These are phyloP conservation scores for Yamadazyma membranifaciens DNA, from an alignment of 1,139 yeast species.

Conservation along the genomic window DNA sequence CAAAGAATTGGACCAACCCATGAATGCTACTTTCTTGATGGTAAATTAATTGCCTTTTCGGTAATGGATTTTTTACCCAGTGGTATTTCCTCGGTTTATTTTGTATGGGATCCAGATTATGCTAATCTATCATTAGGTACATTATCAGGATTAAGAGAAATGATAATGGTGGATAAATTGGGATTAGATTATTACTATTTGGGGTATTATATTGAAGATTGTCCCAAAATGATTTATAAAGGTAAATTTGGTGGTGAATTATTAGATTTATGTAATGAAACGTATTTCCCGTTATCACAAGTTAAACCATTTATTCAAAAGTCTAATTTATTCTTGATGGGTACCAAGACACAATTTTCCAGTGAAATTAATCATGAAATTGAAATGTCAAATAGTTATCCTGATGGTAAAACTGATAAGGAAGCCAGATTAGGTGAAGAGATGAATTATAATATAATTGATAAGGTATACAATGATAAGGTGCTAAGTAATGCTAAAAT, in stretches of 20 bases:
- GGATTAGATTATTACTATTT: slow-evolving; percentile 57
- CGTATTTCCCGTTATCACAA: slow-evolving; percentile 42
- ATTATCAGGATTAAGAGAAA: slow-evolving; percentile 70
- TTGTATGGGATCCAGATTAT: slow-evolving; percentile 85
- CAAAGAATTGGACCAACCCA: slow-evolving; percentile 54
- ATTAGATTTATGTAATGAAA: slow-evolving; percentile 50
- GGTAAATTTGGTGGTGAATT: slow-evolving; percentile 74
- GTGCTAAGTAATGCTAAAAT: slow-evolving; percentile 24
- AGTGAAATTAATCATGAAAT: slow-evolving; percentile 5
- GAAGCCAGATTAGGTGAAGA: not conserved
- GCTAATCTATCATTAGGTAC: slow-evolving; percentile 74
- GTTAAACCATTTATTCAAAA: slow-evolving; percentile 29
- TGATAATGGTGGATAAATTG: slow-evolving; percentile 48
- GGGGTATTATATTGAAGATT: slow-evolving; percentile 78
- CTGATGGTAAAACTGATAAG: slow-evolving; percentile 4
- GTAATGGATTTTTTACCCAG: slow-evolving; percentile 76
- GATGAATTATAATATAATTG: slow-evolving; percentile 28
- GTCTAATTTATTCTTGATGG: slow-evolving; percentile 44
- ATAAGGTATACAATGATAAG: slow-evolving; percentile 28
- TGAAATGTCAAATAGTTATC: slow-evolving; percentile 7
- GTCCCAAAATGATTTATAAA: slow-evolving; percentile 82
- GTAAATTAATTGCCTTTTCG: slow-evolving; percentile 67
- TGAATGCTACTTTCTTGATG: slow-evolving; percentile 71
- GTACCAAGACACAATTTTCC: slow-evolving; percentile 13
- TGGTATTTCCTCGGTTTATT: slow-evolving; percentile 80